Conservation (phyloP, 1,284 basidiomycete genomes). For the Austroboletus niveus region DNA sequence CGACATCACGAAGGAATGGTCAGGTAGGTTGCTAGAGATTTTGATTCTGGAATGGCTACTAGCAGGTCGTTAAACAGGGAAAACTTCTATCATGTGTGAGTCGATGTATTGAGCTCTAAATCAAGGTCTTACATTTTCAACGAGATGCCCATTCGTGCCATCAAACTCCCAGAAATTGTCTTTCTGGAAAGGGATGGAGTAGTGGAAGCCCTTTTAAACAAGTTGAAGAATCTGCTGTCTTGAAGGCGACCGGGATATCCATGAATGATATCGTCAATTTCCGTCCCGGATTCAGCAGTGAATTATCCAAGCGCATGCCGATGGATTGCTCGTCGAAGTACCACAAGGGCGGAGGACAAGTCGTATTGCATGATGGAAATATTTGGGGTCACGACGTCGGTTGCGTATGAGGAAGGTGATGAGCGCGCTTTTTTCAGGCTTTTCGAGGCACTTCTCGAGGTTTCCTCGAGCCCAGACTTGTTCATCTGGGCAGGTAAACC, state of each 20-base stretch:
- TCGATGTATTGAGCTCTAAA: background rate
- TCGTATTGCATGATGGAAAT: slow-evolving; percentile 8
- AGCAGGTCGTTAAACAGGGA: background rate
- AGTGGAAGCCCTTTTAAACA: background rate
- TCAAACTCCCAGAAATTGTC: background rate
- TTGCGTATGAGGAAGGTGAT: slow-evolving; percentile 1
- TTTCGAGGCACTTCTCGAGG: background rate
- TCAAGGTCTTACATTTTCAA: background rate
- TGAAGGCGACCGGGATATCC: background rate
- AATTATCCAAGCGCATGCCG: background rate
- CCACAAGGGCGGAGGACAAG: slow-evolving; percentile 5
- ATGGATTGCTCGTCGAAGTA: slow-evolving; percentile 2
- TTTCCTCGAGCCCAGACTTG: background rate
- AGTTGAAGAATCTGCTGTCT: background rate
- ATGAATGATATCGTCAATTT: background rate
- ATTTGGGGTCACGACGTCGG: background rate
- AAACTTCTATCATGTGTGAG: background rate
- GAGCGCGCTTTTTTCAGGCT: slow-evolving; percentile 4
- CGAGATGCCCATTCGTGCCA: background rate
- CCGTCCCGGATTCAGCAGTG: background rate
- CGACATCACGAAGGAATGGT: background rate
- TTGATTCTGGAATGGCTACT: background rate
- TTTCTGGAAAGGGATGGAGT: background rate
- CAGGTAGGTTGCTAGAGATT: background rate
- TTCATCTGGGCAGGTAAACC: background rate